phyloP scores from a whole-genome alignment of 2,329 filamentous ascomycete genomes.

The Lachnellula hyalina region DNA sequence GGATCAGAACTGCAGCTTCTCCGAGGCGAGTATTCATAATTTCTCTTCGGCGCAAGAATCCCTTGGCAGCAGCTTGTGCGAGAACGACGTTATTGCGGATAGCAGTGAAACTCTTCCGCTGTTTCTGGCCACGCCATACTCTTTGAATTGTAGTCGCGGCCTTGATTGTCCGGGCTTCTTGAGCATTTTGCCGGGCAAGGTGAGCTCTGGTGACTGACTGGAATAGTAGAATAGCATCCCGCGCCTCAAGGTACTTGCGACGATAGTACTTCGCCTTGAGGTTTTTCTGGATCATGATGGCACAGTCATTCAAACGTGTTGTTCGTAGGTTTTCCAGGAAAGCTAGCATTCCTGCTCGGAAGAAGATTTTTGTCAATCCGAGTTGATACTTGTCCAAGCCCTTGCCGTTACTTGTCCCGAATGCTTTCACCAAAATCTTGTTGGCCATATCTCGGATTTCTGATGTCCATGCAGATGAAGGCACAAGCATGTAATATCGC shows the following conservation, averaged over 20 bases:
- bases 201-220: conserved; percentile 76
- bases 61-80: conserved; percentile 87
- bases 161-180: conserved; percentile 76
- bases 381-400: conserved; percentile 93
- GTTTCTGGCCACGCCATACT: conserved; percentile 89
- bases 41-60: conserved; percentile 81
- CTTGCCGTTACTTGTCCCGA: conserved; percentile 70
- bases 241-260: conserved; percentile 80
- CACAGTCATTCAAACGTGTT: conserved; percentile 83
- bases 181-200: conserved; percentile 69
- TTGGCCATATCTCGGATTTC: conserved; percentile 94
- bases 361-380: conserved; percentile 98
- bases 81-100: conserved; percentile 80
- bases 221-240: conserved; percentile 71
- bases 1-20: conserved; percentile 85
- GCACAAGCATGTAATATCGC: conserved; percentile 96
- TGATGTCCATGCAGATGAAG: conserved; percentile 82
- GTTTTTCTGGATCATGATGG: conserved; percentile 99
- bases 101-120: conserved; percentile 71
- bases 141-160: conserved; percentile 93
- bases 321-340: conserved; percentile 94
- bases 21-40: conserved; percentile 92
- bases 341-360: conserved; percentile 97
- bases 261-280: conserved; percentile 92
- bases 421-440: conserved; percentile 80